Conservation (phyloP, 345 rosid genomes). For the Linum tenue region DNA sequence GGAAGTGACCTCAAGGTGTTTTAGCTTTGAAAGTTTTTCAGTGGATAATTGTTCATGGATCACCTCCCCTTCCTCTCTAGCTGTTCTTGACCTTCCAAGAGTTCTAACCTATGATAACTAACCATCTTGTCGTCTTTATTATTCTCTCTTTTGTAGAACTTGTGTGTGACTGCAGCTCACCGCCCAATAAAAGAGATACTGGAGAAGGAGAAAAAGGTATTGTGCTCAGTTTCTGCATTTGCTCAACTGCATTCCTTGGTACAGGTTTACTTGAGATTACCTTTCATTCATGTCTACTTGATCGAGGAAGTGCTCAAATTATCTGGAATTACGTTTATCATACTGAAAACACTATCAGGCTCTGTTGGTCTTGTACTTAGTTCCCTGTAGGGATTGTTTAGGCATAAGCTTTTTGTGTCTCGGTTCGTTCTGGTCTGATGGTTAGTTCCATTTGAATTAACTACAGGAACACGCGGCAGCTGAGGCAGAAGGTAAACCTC, state of each 20-base stretch:
- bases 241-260: not conserved
- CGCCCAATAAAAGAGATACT: constrained; percentile 78
- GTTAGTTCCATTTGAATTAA: not conserved
- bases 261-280: not conserved
- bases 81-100: not conserved
- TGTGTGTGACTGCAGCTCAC: constrained; percentile 83
- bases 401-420: too few relatives aligned
- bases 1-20: constrained; percentile 92
- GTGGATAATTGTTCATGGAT: too few relatives aligned
- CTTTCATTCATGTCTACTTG: not conserved
- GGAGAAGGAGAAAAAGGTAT: constrained; percentile 71
- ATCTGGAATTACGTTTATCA: too few relatives aligned
- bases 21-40: too few relatives aligned
- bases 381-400: too few relatives aligned
- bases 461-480: constrained; percentile 68
- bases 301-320: too few relatives aligned
- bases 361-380: too few relatives aligned
- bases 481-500: constrained; percentile 57
- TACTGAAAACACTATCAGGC: too few relatives aligned
- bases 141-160: constrained; percentile 38
- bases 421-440: too few relatives aligned
- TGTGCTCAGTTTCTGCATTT: constrained; percentile 5
- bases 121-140: constrained; percentile 7
- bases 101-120: not conserved
- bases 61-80: not conserved